These are phyloP conservation scores for Taxillus chinensis DNA, from an alignment of 164 flowering plant genomes.

Conservation along the genomic window DNA sequence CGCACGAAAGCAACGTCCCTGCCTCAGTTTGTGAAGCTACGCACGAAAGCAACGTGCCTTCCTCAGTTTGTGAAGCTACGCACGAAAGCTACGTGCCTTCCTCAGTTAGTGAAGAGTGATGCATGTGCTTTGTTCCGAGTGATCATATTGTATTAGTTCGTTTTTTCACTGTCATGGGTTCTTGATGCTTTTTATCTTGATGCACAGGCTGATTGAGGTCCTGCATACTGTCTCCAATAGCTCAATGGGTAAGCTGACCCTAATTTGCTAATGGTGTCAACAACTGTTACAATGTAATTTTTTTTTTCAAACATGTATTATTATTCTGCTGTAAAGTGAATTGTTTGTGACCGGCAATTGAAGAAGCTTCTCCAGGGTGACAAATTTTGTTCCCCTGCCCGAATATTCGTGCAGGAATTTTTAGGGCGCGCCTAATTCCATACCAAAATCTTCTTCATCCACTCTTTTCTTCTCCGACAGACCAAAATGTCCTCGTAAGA, in stretches of 20 bases:
- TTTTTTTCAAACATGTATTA: neutral
- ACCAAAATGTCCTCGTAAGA: too few relatives aligned
- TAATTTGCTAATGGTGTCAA: too few relatives aligned
- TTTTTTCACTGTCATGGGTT: neutral
- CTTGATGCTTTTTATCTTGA: neutral
- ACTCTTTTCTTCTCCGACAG: too few relatives aligned
- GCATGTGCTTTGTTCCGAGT: neutral
- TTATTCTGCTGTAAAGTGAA: neutral
- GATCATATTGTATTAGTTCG: neutral
- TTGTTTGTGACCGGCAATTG: neutral
- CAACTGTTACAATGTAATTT: too few relatives aligned
- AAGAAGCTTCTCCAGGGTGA: neutral
- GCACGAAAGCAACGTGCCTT: constrained; percentile 72
- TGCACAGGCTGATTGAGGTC: too few relatives aligned
- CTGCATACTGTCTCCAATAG: neutral
- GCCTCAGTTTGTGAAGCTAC: constrained; percentile 30
- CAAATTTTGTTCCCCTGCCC: too few relatives aligned
- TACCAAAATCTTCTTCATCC: too few relatives aligned
- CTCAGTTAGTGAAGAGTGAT: constrained; percentile 19
- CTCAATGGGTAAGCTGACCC: neutral
- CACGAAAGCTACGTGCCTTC: constrained; percentile 67
- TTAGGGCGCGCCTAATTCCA: too few relatives aligned
- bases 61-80: constrained; percentile 33
- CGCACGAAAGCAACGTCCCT: constrained; percentile 70
- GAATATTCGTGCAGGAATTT: too few relatives aligned